Conservation (phyloP, 192 early-diverging fungal genomes). For the Gorgonomyces haynaldii region DNA sequence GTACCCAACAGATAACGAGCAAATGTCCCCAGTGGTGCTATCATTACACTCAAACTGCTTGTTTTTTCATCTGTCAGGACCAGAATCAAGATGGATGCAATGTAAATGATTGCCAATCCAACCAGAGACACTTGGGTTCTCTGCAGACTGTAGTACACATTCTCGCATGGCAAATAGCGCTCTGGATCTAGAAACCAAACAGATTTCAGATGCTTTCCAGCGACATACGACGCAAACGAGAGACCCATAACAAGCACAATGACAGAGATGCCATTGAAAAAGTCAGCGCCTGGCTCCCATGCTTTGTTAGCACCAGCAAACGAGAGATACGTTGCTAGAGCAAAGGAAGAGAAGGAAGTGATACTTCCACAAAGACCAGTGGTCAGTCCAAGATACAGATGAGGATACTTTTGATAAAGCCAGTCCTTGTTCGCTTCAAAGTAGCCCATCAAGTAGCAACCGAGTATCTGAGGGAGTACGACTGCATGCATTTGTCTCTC, state of each 20-base stretch:
- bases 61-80: too few species aligned
- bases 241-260: constrained; percentile 10
- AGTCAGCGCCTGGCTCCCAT: too few species aligned
- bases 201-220: neutral
- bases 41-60: too few species aligned
- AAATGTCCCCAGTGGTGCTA: too few species aligned
- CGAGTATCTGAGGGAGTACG: constrained; percentile 19
- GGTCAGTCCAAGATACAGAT: constrained; percentile 16
- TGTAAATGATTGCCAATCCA: too few species aligned
- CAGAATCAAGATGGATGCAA: too few species aligned
- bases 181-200: too few species aligned
- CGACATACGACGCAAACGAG: constrained; percentile 1
- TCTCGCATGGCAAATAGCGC: too few species aligned
- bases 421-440: constrained; percentile 3
- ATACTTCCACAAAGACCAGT: constrained; percentile 27
- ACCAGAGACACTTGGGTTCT: too few species aligned
- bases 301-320: too few species aligned
- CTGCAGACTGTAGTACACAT: too few species aligned
- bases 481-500: constrained; percentile 4
- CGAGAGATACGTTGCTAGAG: neutral
- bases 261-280: constrained; percentile 20
- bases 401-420: constrained; percentile 10
- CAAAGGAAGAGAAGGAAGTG: constrained; percentile 1
- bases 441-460: constrained; percentile 22
- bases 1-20: too few species aligned